Base-by-base conservation (phyloP, 129 eudicot genomes). In the Flaveria sonorensis region DNA sequence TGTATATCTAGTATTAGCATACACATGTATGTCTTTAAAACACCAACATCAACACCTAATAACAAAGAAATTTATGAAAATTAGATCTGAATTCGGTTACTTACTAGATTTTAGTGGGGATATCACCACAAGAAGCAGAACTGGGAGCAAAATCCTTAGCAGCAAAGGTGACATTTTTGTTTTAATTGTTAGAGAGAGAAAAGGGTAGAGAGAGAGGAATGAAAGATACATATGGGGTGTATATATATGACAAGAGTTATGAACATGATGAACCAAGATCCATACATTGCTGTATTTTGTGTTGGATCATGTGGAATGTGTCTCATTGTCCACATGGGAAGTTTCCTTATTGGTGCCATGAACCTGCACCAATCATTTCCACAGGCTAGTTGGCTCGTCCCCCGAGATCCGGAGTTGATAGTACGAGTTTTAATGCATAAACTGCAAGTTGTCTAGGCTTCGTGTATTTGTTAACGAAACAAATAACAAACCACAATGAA, bases 41-140 rank as follows among this genome's bases (percentile, higher is more conserved):
- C 6, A 53, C 12, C 21, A 21, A 36, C 7, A 69, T 40, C 39
- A 75, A 66, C 63, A 53, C 5, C 75, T 66, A 5, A 66, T 67
- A 43, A 74, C 18, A 7, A 64, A 43, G 62, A 72, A 79, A 24
- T 6, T 51, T 71, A 20, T 62, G 72, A 72, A 63, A 43, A 63
- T 64, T 60, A 72, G 42, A 19, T 66, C 42, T 56, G 52, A 62
- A 73, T 79, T 16, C 45, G 74, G 45, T 42, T 73, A 66, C 71
- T 83, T 75, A 79, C 87, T 76, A 20, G 87, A 79, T 83, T 46
- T 74, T 50, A 52, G 87, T 83, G 81, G 81, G 56, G 36, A 59
- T 20, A 70, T 70, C 28, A 70, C 64, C 81, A 79, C 68, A 63
- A 77, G 70, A 63, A 79, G 74, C 77, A 79, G 56, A 36, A 83